Evolutionary conservation across 2,329 filamentous ascomycete genomes (phyloP), one percentile per base, ranked within the genome.

Genomic region (Sclerotinia spermophila): DNA sequence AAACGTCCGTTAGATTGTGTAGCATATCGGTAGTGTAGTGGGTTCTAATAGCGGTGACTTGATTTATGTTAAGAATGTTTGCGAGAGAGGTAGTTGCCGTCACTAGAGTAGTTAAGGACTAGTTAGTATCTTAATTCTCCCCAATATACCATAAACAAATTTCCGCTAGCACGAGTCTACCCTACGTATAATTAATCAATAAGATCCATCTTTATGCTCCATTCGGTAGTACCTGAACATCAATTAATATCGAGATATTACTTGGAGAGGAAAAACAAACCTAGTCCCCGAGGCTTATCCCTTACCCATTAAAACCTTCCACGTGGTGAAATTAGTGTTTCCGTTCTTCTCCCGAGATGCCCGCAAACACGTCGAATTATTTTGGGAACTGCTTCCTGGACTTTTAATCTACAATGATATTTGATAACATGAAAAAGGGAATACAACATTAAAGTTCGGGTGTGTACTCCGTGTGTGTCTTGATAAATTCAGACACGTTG

Each of bases 241-340:
- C 62, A 53, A 65, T 65, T 53, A 61, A 68, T 61, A 68, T 61
- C 21, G 38, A 59, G 8, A 19, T 27, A 68, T 44, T 38, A 17
- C 40, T 51, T 7, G 19, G 38, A 38, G 44, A 38, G 21, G 45
- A 65, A 64, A 59, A 45, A 30, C 3, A 59, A 44, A 44, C 38
- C 15, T 24, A 67, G 27, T 51, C 48, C 27, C 38, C 40, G 40
- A 68, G 45, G 65, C 65, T 35, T 51, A 68, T 68, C 66, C 27
- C 27, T 27, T 45, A 15, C 66, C n/a, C 66, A 53, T 66, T 62
- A 24, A 53, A 53, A 42, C 40, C 30, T 48, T 30, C 66, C 66
- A 68, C 66, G 66, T 68, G 66, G 66, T 62, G 21, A 62, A 51
- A 51, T 68, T 68, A 68, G 24, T 38, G n/a, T 42, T 67, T 67